Conservation (phyloP, 257 asterid species). For the Cruciata laevipes region DNA sequence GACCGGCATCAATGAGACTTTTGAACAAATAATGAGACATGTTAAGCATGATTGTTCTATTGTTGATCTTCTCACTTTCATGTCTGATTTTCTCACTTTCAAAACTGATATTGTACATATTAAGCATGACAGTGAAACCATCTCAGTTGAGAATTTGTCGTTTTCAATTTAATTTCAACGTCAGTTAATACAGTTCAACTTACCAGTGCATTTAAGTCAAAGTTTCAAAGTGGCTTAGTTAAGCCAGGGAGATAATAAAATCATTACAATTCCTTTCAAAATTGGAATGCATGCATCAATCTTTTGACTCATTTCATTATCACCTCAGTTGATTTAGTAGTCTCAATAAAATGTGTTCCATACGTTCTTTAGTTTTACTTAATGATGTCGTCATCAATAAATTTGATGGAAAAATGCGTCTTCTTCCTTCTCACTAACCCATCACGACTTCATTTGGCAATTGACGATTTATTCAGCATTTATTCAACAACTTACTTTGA, state of each 20-base stretch:
- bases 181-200: too few relatives aligned
- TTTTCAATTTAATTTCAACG: too few relatives aligned
- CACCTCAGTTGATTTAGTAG: neutral
- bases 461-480: neutral
- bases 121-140: too few relatives aligned
- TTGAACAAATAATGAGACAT: too few relatives aligned
- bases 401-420: constrained; percentile 18
- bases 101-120: too few relatives aligned
- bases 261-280: neutral
- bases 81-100: too few relatives aligned
- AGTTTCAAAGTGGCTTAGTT: neutral
- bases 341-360: neutral
- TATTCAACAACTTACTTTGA: too few relatives aligned
- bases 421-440: constrained; percentile 14
- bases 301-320: neutral
- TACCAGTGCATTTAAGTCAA: neutral
- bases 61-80: too few relatives aligned
- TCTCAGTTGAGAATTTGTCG: too few relatives aligned
- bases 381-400: neutral
- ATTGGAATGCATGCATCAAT: neutral
- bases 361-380: neutral
- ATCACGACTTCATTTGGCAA: neutral
- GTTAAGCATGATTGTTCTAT: too few relatives aligned
- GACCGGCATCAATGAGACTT: too few relatives aligned
- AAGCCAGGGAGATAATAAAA: neutral